Base-by-base conservation (phyloP, 2,329 filamentous ascomycete genomes). In the Xylaria hypoxylon region DNA sequence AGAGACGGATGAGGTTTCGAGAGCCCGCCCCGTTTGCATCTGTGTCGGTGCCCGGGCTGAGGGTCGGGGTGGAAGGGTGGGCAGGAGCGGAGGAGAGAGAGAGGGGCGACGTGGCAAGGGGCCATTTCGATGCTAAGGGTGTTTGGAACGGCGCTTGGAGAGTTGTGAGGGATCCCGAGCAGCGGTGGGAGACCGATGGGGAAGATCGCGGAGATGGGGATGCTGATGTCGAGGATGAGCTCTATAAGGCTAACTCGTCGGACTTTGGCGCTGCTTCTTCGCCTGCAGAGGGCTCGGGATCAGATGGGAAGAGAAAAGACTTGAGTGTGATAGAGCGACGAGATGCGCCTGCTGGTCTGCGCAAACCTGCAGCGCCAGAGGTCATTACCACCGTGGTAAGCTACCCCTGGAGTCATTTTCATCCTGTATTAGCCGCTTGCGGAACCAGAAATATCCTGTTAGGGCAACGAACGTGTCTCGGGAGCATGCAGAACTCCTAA, bases 211-310 rank as follows among this genome's bases (percentile, higher is more conserved):
- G 26, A 5, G 33, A 33, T 3, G n/a, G 19, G 19, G 45, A 52
- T 28, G 64, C 64, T 1, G 55, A 64, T 33, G 50, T 57, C 26
- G 63, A 61, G 31, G 63, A 65, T 22, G 63, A 64, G 31, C 56
- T 59, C 7, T 59, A 59, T 15, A 15, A 33, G 4, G 35, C 24
- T n/a, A 17, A 22, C 48, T 5, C 28, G 6, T 7, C 47, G 15
- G 47, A 28, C 2, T 53, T 26, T 17, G 4, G 19, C 5, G 5
- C 26, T 1, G 24, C n/a, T 28, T 31, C 26, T 31, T 50, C 47
- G 1, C 47, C 5, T n/a, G 13, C 17, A 1, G 50, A 28, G 31
- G 17, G 38, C 17, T 5, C 35, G 33, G 28, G 26, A 26, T 8
- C 26, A 3, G 57, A 45, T 40, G 3, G 13, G 11, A 53, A 40